A percentile compares a stretch with the other conserved stretches of the same genome.
phyloP scores from a whole-genome alignment of 108 stramenopile species.

The Mediolabrus comicus region DNA sequence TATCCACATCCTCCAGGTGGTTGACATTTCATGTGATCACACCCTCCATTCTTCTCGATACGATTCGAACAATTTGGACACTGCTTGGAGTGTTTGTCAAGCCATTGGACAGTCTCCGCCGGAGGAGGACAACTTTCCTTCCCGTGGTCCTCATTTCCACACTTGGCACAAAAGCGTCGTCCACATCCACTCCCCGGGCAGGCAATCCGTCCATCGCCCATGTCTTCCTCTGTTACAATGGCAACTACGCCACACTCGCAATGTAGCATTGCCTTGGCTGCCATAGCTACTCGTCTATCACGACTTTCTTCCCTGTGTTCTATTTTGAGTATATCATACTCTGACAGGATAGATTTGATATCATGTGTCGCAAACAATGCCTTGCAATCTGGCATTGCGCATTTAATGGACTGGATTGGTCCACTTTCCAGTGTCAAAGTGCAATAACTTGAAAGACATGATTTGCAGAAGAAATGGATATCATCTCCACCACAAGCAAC shows the following conservation, averaged over 20 bases:
- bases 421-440: constrained; percentile 8
- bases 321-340: constrained; percentile 4
- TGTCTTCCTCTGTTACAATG: constrained; percentile 4
- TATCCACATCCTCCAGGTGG: constrained; percentile 12
- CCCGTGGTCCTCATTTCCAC: constrained; percentile 11
- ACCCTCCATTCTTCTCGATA: constrained; percentile 24
- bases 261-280: constrained; percentile 11
- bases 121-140: constrained; percentile 12
- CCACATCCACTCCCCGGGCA: constrained; percentile 15
- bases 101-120: constrained; percentile 30
- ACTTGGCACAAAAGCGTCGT: constrained; percentile 8
- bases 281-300: neutral
- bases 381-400: constrained; percentile 6
- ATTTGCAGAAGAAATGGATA: constrained; percentile 6
- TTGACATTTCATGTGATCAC: constrained; percentile 28
- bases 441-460: constrained; percentile 1
- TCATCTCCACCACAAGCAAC: constrained; percentile 5
- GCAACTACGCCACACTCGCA: constrained; percentile 17
- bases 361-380: constrained; percentile 5
- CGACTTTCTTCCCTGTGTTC: constrained; percentile 15
- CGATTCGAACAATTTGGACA: constrained; percentile 20
- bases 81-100: constrained; percentile 6
- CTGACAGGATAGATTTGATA: neutral
- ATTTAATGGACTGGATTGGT: neutral
- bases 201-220: constrained; percentile 5